Conservation (phyloP, 2,329 filamentous ascomycete genomes). For the Cladosporium sp. region DNA sequence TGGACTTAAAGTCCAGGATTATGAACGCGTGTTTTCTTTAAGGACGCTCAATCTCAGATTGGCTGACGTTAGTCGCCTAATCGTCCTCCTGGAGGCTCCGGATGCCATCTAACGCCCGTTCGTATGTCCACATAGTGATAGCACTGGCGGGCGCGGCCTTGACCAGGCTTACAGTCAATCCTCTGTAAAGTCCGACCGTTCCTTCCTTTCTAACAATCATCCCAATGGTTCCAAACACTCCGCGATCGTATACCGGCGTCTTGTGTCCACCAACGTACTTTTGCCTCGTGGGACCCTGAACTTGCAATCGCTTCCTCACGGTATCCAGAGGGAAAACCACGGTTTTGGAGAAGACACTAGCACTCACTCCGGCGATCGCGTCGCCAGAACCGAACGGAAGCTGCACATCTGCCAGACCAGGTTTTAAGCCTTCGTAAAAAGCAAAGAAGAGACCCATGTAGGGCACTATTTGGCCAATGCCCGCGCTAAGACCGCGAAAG, state of each 20-base stretch:
- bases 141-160: slow-evolving; percentile 91
- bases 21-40: no score
- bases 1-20: no score
- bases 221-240: slow-evolving; percentile 62
- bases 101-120: slow-evolving; percentile 58
- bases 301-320: slow-evolving; percentile 87
- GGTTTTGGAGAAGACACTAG: slow-evolving; percentile 80
- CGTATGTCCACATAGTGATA: slow-evolving; percentile 93
- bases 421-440: slow-evolving; percentile 71
- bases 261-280: slow-evolving; percentile 67
- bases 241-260: slow-evolving; percentile 74
- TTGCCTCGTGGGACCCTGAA: slow-evolving; percentile 81
- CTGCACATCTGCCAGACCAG: slow-evolving; percentile 43
- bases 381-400: slow-evolving; percentile 68
- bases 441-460: slow-evolving; percentile 98
- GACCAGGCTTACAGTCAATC: slow-evolving; percentile 79
- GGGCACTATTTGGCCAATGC: slow-evolving; percentile 81
- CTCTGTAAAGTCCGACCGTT: slow-evolving; percentile 75
- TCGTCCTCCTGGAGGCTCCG: slow-evolving; percentile 9
- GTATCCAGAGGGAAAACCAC: slow-evolving; percentile 90
- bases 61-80: no score
- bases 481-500: slow-evolving; percentile 81
- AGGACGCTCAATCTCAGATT: no score
- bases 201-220: slow-evolving; percentile 72
- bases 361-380: slow-evolving; percentile 74